Evolutionary conservation across 371 early-diverging fungal genomes (phyloP).

Genomic region (Actinomortierella ambigua): DNA sequence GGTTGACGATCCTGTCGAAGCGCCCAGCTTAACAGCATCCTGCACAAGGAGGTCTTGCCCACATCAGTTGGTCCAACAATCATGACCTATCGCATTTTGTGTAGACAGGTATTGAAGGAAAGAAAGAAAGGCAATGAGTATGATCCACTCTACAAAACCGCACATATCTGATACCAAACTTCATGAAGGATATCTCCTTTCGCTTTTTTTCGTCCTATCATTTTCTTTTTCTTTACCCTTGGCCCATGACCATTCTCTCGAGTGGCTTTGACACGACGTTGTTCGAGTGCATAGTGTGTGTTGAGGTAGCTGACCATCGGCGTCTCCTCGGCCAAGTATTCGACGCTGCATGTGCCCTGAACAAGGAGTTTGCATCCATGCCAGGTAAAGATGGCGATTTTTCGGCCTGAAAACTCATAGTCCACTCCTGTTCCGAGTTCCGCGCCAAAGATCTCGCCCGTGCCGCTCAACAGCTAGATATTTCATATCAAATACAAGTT

Average conservation of each 20-base stretch:
- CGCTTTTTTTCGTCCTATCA: not conserved
- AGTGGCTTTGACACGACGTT: conserved; percentile 66
- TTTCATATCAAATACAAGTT: not conserved
- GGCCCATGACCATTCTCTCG: conserved; percentile 62
- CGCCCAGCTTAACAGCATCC: conserved; percentile 85
- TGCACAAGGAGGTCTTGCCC: conserved; percentile 89
- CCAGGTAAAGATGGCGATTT: conserved; percentile 94
- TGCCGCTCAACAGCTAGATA: conserved; percentile 71
- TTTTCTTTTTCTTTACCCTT: conserved; percentile 50
- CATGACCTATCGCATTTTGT: conserved; percentile 59
- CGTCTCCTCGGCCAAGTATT: conserved; percentile 92
- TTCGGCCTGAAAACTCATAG: conserved; percentile 82
- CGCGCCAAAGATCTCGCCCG: conserved; percentile 91
- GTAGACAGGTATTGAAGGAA: not conserved
- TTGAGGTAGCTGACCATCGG: conserved; percentile 92
- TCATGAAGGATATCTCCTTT: not conserved
- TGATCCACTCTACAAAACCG: not conserved
- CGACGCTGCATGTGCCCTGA: conserved; percentile 73
- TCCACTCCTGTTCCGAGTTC: conserved; percentile 80
- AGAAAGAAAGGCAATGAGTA: not conserved
- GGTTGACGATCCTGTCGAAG: conserved; percentile 77
- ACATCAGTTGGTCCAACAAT: conserved; percentile 91
- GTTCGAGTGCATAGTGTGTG: conserved; percentile 87
- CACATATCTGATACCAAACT: not conserved
- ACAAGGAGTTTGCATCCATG: conserved; percentile 84